Base-by-base conservation (phyloP, 1,284 basidiomycete species). In the Pterulicium gracile region DNA sequence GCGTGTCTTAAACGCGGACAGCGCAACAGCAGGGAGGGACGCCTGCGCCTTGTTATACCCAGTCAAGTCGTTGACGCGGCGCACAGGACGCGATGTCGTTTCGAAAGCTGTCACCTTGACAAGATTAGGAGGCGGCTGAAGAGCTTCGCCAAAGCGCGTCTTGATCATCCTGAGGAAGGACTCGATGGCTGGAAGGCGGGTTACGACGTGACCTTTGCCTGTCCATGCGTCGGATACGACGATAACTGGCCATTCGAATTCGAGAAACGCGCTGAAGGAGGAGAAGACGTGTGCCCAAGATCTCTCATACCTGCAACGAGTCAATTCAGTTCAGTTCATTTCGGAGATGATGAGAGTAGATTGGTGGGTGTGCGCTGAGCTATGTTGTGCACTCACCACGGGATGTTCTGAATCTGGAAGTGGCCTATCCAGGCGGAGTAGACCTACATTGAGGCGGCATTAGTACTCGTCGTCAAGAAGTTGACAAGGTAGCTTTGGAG, bases 221-320 rank as follows among this genome's bases (percentile, higher is more conserved):
- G 88, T 87, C 55, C 68, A 70, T 43, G 67, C 59, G 59, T 90
- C 84, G 34, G 88, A 89, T 32, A 88, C 75, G 2, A 80, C 81
- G 52, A 92, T 84, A 12, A 78, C 80, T 7, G 88, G 88, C 88
- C 88, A 92, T 22, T 83, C 86, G 58, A 90, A 91, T 5, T 77
- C 72, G 34, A 92, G 71, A 60, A 92, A 92, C 35, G 79, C 80
- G 50, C 86, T 82, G 60, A 91, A 91, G 0, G 83, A 77, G 43
- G 78, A 73, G 63, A 92, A 91, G 48, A 86, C 71, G 44, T 81
- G 77, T 2, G 84, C 83, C 87, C 88, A 92, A 39, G 84, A 78
- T 48, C 81, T 77, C 51, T 90, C 82, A 54, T 81, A 83, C 83
- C 84, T 86, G 49, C 5, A 47, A 40, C 48, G 27, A 20, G 43